Conservation (phyloP, 805 yeast species). For the Torulaspora microellipsoides region DNA sequence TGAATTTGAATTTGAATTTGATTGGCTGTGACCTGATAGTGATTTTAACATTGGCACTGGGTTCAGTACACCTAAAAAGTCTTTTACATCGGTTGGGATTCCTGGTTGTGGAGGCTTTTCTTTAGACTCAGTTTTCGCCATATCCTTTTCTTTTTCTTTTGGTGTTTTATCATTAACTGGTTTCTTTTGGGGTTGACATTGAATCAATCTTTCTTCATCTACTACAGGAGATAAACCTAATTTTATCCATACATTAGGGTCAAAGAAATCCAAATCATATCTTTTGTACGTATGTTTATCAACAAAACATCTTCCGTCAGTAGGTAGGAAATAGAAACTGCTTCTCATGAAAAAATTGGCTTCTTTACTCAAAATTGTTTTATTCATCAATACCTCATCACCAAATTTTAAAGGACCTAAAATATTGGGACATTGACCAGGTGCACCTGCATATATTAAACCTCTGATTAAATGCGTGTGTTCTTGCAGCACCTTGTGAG, state of each 20-base stretch:
- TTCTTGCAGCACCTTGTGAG: constrained; percentile 71
- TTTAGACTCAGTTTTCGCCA: constrained; percentile 10
- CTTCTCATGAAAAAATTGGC: constrained; percentile 87
- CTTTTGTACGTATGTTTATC: constrained; percentile 54
- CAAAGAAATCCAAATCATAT: constrained; percentile 68
- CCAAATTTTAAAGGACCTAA: constrained; percentile 82
- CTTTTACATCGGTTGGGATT: constrained; percentile 11
- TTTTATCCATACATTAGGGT: constrained; percentile 75
- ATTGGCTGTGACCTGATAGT: constrained; percentile 4
- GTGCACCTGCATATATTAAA: constrained; percentile 75
- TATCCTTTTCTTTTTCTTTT: constrained; percentile 3
- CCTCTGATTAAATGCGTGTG: constrained; percentile 70
- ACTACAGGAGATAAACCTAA: constrained; percentile 75
- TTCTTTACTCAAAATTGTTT: constrained; percentile 70
- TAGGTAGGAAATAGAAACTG: constrained; percentile 72
- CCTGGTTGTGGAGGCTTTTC: constrained; percentile 12
- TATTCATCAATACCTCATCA: constrained; percentile 72
- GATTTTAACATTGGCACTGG: constrained; percentile 14
- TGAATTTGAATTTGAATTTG: not conserved
- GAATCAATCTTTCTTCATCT: constrained; percentile 26
- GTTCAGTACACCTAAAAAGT: constrained; percentile 12
- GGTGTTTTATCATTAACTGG: not conserved
- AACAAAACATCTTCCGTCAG: constrained; percentile 67
- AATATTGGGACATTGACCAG: constrained; percentile 78
- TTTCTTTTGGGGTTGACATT: not conserved